A percentile compares a stretch with the other conserved stretches of the same genome.
These are phyloP conservation scores for Evernia prunastri DNA, from an alignment of 495 filamentous ascomycete species.

Conservation along the genomic window DNA sequence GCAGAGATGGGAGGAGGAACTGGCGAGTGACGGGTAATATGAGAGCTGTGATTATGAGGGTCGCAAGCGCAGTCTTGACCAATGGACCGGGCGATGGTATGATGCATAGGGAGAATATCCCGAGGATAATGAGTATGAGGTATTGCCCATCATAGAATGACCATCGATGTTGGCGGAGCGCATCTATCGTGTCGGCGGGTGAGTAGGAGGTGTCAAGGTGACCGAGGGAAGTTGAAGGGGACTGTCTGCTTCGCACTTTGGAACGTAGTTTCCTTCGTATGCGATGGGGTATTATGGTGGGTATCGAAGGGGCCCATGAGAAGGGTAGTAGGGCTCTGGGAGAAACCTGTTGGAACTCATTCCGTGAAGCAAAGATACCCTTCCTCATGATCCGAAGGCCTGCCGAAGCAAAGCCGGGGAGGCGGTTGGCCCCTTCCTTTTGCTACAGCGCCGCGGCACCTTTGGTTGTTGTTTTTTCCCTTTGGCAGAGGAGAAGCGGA, in stretches of 20 bases:
- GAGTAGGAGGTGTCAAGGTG: constrained; percentile 76
- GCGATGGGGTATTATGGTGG: constrained; percentile 59
- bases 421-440: constrained; percentile 8
- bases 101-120: constrained; percentile 74
- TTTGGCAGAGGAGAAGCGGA: neutral
- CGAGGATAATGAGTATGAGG: constrained; percentile 60
- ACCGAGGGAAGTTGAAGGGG: constrained; percentile 65
- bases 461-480: neutral
- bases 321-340: constrained; percentile 20
- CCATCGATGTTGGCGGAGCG: constrained; percentile 72
- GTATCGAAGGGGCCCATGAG: constrained; percentile 33
- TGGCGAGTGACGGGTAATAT: constrained; percentile 82
- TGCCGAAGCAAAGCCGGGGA: constrained; percentile 12
- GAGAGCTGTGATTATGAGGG: constrained; percentile 61
- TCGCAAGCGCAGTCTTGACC: constrained; percentile 60
- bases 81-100: constrained; percentile 67
- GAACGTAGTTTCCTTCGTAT: constrained; percentile 67
- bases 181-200: constrained; percentile 61
- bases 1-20: constrained; percentile 82
- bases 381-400: constrained; percentile 26
- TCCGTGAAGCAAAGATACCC: constrained; percentile 22
- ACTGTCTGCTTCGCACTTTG: constrained; percentile 63
- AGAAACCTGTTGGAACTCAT: constrained; percentile 24
- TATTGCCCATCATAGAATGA: constrained; percentile 83
- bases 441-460: neutral